phyloP scores from a whole-genome alignment of 106 monocot genomes.

The Gastrodia elata region DNA sequence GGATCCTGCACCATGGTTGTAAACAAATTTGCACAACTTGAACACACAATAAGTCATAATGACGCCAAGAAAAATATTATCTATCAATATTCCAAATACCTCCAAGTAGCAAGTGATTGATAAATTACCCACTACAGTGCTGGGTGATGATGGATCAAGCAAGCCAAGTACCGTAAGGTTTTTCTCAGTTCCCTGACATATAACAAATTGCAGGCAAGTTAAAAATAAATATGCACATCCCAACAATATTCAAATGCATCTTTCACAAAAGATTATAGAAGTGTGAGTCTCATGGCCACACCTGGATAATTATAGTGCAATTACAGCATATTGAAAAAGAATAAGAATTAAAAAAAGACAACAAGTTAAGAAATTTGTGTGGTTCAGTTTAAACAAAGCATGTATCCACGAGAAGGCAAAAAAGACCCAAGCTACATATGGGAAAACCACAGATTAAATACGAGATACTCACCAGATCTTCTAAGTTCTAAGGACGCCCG shows the following conservation, averaged over 20 bases:
- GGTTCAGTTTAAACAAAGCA: neutral
- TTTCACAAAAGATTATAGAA: neutral
- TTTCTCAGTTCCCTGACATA: slow-evolving; percentile 44
- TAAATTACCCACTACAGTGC: slow-evolving; percentile 49
- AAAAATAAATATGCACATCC: too few relatives aligned
- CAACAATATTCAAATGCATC: neutral
- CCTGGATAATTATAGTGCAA: neutral
- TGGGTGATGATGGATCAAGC: slow-evolving; percentile 54
- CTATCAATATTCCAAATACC: slow-evolving; percentile 30
- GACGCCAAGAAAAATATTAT: neutral
- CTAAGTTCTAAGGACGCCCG: neutral
- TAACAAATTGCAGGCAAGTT: neutral
- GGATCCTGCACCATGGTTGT: slow-evolving; percentile 61
- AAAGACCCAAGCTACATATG: neutral
- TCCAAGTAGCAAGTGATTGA: slow-evolving; percentile 61
- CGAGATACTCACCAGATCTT: neutral
- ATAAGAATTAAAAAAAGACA: neutral
- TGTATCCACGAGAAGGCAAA: neutral
- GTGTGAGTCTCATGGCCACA: neutral
- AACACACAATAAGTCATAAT: neutral
- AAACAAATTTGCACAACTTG: slow-evolving; percentile 2
- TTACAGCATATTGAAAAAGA: neutral
- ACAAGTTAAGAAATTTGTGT: neutral
- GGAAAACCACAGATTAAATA: neutral
- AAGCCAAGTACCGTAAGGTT: slow-evolving; percentile 33